Evolutionary conservation across 2,329 filamentous ascomycete species (phyloP), one percentile per base, ranked within the genome.

Genomic region (Pseudogymnoascus sp.): DNA sequence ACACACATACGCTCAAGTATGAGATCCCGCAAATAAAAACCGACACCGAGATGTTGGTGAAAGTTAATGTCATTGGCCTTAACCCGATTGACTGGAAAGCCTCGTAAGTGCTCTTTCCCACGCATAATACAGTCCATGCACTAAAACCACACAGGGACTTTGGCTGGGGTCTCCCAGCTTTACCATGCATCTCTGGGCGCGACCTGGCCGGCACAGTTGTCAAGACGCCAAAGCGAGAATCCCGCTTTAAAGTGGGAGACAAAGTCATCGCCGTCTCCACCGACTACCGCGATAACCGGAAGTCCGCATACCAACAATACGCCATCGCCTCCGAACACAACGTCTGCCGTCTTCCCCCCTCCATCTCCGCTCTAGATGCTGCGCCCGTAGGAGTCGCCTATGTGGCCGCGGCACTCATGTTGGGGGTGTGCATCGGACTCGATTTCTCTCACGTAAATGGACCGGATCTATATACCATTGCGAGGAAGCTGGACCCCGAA

Each of bases 41-140:
- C 85, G 87, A 90, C 69, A 75, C 65, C 60, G 71, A 90, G 69
- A 77, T 90, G 4, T 75, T 90, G 4, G 81, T 90, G n/a, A 83
- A 82, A 71, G 82, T 85, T 1, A 77, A 81, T 39, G 70, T 66
- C 6, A 62, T 90, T 69, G 89, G 89, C 0, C 76, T 92, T 39
- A 92, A 92, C 69, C 90, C 90, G 0, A 89, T 92, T 63, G 90
- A 92, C 73, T 92, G 90, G 90, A 92, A 92, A 77, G 82, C 85
- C 65, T 85, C 87, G 87, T 89, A 77, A 70, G 79, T 89, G 1
- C 75, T 0, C 87, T 91, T 62, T 88, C 90, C 72, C 90, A 19
- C 28, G 8, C 5, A 57, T 85, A 34, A 34, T 90, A 90, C 75
- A 80, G 81, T 62, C 83, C 85, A 84, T 87, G 75, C 69, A 81